Percentiles rank a stretch among this genome's conserved stretches.
phyloP scores from a whole-genome alignment of 2,329 filamentous ascomycete genomes.

The Trichoderma aggressivum region DNA sequence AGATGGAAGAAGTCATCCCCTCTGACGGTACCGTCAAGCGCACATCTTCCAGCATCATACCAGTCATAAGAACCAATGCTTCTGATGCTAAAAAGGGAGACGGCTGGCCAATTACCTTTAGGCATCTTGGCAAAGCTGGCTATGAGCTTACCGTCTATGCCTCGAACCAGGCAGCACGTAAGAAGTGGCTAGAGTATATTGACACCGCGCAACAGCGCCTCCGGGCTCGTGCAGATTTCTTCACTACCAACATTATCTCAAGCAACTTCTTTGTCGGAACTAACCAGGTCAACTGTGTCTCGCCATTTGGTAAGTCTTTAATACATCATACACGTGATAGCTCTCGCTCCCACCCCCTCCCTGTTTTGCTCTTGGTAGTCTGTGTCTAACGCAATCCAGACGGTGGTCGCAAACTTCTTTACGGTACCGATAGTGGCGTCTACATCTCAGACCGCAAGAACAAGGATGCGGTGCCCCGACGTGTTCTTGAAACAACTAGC shows the following conservation, averaged over 20 bases:
- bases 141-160: slow-evolving; percentile 91
- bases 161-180: slow-evolving; percentile 76
- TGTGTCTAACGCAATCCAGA: slow-evolving; percentile 50
- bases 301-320: slow-evolving; percentile 70
- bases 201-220: slow-evolving; percentile 85
- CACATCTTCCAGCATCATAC: slow-evolving; percentile 79
- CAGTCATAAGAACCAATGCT: slow-evolving; percentile 47
- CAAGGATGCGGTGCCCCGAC: slow-evolving; percentile 75
- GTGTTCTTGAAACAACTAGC: slow-evolving; percentile 78
- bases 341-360: background rate
- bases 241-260: slow-evolving; percentile 66
- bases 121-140: slow-evolving; percentile 90
- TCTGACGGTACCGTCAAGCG: slow-evolving; percentile 76
- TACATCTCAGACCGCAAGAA: slow-evolving; percentile 88
- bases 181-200: slow-evolving; percentile 97
- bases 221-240: slow-evolving; percentile 84
- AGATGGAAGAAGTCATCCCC: slow-evolving; percentile 96
- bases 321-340: background rate
- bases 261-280: slow-evolving; percentile 57
- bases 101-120: slow-evolving; percentile 92
- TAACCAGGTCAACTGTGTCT: slow-evolving; percentile 91
- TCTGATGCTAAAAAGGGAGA: slow-evolving; percentile 61
- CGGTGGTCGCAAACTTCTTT: slow-evolving; percentile 89
- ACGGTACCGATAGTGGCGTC: slow-evolving; percentile 90
- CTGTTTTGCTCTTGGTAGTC: background rate